These are phyloP conservation scores for Chlamydomonas schloesseri DNA, from an alignment of 139 green algal genomes.

Conservation along the genomic window DNA sequence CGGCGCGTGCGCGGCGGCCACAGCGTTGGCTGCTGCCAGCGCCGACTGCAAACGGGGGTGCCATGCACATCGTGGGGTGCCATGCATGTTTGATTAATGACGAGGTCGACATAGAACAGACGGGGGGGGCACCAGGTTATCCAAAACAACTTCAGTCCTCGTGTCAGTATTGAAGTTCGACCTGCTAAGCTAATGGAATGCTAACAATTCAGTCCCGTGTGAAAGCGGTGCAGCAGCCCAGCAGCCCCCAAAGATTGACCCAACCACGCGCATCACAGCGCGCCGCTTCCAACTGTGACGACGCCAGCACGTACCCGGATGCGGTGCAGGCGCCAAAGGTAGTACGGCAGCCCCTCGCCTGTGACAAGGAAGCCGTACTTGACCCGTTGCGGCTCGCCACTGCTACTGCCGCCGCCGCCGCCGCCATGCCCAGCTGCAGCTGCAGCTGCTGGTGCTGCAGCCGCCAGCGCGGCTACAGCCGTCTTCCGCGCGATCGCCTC, in stretches of 20 bases:
- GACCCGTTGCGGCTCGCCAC: slow-evolving; percentile 10
- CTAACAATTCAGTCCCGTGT: no score
- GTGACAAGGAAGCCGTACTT: slow-evolving; percentile 53
- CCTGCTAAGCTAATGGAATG: no score
- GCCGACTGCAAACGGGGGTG: slow-evolving; percentile 17
- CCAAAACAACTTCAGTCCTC: no score
- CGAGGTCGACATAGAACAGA: no score
- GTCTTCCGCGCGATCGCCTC: slow-evolving; percentile 84
- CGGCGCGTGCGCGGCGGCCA: neutral
- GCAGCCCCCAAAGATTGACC: no score
- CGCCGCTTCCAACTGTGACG: no score
- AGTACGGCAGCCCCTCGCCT: slow-evolving; percentile 83
- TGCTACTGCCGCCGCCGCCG: neutral
- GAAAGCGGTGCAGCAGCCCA: no score
- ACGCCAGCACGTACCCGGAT: slow-evolving; percentile 40
- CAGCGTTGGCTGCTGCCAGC: slow-evolving; percentile 20
- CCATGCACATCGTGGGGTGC: no score
- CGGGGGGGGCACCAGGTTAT: no score
- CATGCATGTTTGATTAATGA: no score
- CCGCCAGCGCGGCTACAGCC: slow-evolving; percentile 39
- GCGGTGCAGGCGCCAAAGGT: slow-evolving; percentile 71
- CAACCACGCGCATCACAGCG: neutral
- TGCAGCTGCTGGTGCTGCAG: neutral
- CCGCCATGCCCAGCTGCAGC: neutral
- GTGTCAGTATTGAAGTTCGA: no score